Percentiles rank a stretch among this genome's conserved stretches.
phyloP scores from a whole-genome alignment of 768 basidiomycete genomes.

The Gyrodon lividus region DNA sequence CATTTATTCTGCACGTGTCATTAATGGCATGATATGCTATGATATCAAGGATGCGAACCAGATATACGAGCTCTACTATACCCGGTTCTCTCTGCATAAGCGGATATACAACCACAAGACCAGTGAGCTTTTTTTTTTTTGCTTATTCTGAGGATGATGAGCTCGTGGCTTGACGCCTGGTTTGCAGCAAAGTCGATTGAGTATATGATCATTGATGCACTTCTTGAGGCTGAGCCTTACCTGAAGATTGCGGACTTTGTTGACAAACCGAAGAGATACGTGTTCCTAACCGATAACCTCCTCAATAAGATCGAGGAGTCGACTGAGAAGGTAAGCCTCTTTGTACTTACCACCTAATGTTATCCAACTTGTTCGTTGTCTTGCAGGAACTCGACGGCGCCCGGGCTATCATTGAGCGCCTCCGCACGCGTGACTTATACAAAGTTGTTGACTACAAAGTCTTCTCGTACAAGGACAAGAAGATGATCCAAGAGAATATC shows the following conservation, averaged over 20 bases:
- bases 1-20: constrained; percentile 71
- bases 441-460: constrained; percentile 65
- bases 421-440: constrained; percentile 66
- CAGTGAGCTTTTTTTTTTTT: too few species aligned
- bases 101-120: constrained; percentile 79
- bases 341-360: too few species aligned
- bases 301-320: constrained; percentile 58
- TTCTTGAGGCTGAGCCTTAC: constrained; percentile 64
- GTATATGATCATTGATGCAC: constrained; percentile 80
- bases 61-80: constrained; percentile 70
- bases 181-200: constrained; percentile 72
- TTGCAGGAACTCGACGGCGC: constrained; percentile 57
- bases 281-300: constrained; percentile 70
- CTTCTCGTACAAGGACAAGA: constrained; percentile 35
- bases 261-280: constrained; percentile 54
- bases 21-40: constrained; percentile 75
- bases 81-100: constrained; percentile 80
- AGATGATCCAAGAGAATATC: constrained; percentile 25
- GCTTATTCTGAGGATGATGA: too few species aligned
- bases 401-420: constrained; percentile 59
- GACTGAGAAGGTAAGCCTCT: constrained; percentile 27
- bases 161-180: neutral
- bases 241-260: constrained; percentile 60
- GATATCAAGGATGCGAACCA: constrained; percentile 79
- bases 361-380: neutral